Conservation (phyloP, 163 green algal species). For the Smithsoniella earleae region DNA sequence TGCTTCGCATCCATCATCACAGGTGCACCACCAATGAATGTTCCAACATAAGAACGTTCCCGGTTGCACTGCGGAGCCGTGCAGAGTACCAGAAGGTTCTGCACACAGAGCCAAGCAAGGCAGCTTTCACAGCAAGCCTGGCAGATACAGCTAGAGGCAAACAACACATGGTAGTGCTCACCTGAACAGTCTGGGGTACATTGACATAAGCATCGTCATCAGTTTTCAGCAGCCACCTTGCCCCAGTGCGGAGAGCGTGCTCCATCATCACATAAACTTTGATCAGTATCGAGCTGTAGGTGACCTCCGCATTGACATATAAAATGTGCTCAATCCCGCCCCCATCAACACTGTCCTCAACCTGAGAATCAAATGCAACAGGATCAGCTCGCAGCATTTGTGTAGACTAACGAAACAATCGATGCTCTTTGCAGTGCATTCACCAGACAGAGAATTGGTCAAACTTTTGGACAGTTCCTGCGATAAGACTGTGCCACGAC, state of each 20-base stretch:
- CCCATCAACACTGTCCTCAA: background rate
- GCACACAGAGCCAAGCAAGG: background rate
- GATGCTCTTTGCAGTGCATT: too few species aligned
- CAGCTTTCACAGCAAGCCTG: background rate
- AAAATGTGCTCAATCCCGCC: background rate
- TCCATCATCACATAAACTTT: conserved; percentile 28
- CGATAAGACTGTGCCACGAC: too few species aligned
- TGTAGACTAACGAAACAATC: too few species aligned
- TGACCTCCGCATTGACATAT: conserved; percentile 19
- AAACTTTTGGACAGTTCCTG: too few species aligned
- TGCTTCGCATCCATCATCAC: conserved; percentile 30
- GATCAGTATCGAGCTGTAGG: conserved; percentile 28
- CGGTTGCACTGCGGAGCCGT: background rate
- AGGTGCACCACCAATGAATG: conserved; percentile 12
- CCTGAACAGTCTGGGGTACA: conserved; percentile 25
- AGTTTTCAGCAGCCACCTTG: conserved; percentile 23
- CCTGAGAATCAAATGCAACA: background rate
- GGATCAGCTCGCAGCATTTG: too few species aligned
- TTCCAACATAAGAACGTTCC: background rate
- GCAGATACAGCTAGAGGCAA: background rate
- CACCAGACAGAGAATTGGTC: too few species aligned
- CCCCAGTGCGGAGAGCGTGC: background rate
- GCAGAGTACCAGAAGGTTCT: conserved; percentile 22
- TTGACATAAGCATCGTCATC: conserved; percentile 29
- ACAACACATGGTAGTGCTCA: background rate